Conservation (phyloP, 495 filamentous ascomycete species). For the Margaritispora aquatica region DNA sequence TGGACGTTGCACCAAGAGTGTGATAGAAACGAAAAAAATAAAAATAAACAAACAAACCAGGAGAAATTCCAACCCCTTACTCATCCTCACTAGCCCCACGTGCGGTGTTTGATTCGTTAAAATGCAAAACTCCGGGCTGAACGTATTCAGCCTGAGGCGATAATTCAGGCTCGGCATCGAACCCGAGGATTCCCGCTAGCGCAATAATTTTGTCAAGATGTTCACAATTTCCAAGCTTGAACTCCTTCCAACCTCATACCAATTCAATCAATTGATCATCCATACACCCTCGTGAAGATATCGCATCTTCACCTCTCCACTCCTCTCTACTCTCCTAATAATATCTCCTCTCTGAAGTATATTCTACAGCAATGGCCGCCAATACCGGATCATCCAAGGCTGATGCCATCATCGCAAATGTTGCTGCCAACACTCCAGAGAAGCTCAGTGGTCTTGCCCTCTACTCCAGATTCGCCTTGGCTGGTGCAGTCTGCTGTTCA, state of each 20-base stretch:
- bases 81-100: background rate
- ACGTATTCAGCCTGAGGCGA: background rate
- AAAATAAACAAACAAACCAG: background rate
- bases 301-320: conserved; percentile 19
- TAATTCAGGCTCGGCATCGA: background rate
- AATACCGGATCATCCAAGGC: conserved; percentile 35
- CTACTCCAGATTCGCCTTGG: conserved; percentile 65
- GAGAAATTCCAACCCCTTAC: background rate
- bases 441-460: conserved; percentile 27
- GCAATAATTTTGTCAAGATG: background rate
- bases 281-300: conserved; percentile 3
- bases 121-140: background rate
- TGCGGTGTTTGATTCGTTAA: background rate
- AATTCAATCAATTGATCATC: conserved; percentile 1
- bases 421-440: conserved; percentile 34
- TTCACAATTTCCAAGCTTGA: background rate
- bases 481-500: conserved; percentile 78
- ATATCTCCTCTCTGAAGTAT: conserved; percentile 1
- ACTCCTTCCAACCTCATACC: background rate
- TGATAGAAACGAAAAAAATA: background rate
- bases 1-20: no score
- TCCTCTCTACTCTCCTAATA: conserved; percentile 18
- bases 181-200: background rate
- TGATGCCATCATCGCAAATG: conserved; percentile 30
- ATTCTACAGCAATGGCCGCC: conserved; percentile 37